Conservation (phyloP, 805 yeast species). For the Tetrapisispora iriomotensis region DNA sequence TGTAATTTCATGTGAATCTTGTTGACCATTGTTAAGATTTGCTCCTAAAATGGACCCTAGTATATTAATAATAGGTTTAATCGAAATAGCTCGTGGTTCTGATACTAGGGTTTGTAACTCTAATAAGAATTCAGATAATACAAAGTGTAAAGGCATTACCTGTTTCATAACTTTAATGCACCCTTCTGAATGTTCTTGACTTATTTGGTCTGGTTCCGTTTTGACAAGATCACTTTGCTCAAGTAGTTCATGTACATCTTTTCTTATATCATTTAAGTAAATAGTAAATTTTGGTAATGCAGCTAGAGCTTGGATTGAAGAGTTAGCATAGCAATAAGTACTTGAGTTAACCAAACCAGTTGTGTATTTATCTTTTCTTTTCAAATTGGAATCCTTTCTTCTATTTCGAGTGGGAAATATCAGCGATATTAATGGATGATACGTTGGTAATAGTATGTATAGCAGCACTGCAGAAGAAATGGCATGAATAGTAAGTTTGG, state of each 20-base stretch:
- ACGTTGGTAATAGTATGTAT: slow-evolving; percentile 1
- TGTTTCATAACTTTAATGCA: background rate
- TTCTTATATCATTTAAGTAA: slow-evolving; percentile 35
- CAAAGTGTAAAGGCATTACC: slow-evolving; percentile 43
- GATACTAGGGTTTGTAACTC: slow-evolving; percentile 56
- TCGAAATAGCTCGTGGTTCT: slow-evolving; percentile 47
- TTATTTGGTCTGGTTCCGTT: background rate
- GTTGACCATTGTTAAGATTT: slow-evolving; percentile 70
- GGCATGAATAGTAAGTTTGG: background rate
- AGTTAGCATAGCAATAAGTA: slow-evolving; percentile 89
- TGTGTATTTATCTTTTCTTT: slow-evolving; percentile 61
- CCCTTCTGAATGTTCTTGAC: background rate
- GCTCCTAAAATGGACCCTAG: slow-evolving; percentile 66
- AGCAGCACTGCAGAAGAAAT: background rate
- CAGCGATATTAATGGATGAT: background rate
- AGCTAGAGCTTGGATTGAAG: slow-evolving; percentile 72
- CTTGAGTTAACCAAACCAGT: slow-evolving; percentile 76
- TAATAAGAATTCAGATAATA: slow-evolving; percentile 41
- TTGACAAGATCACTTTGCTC: background rate
- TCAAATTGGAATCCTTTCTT: slow-evolving; percentile 10
- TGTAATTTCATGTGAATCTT: slow-evolving; percentile 90
- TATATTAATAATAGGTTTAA: slow-evolving; percentile 68
- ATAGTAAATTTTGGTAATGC: slow-evolving; percentile 49
- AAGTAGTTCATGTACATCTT: background rate
- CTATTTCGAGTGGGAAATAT: no score